phyloP scores from a whole-genome alignment of 2,329 filamentous ascomycete species.

The Trichoderma endophyticum region DNA sequence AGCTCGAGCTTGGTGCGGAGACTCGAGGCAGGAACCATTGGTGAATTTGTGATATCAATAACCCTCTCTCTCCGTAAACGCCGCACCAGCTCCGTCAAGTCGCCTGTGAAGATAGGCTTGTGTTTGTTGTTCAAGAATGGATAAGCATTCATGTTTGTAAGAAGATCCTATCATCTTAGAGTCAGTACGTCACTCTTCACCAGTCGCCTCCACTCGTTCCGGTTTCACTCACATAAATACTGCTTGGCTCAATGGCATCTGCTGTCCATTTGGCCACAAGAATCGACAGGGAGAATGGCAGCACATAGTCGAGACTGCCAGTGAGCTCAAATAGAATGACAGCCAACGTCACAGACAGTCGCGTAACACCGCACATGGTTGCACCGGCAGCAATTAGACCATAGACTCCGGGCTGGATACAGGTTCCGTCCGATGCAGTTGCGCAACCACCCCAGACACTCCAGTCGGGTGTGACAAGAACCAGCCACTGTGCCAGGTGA shows the following conservation, averaged over 20 bases:
- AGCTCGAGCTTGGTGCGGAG: slow-evolving; percentile 78
- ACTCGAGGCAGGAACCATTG: slow-evolving; percentile 71
- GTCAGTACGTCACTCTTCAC: neutral
- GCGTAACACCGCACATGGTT: slow-evolving; percentile 96
- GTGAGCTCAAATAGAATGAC: slow-evolving; percentile 97
- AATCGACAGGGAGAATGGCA: slow-evolving; percentile 90
- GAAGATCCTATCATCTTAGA: slow-evolving; percentile 61
- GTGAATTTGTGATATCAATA: slow-evolving; percentile 84
- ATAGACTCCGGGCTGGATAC: slow-evolving; percentile 95
- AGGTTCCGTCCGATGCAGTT: slow-evolving; percentile 67
- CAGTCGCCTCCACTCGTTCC: slow-evolving; percentile 41
- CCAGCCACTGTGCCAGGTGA: slow-evolving; percentile 78
- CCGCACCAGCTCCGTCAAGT: slow-evolving; percentile 82
- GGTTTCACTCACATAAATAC: slow-evolving; percentile 69
- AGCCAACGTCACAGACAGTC: slow-evolving; percentile 86
- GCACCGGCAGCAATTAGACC: slow-evolving; percentile 91
- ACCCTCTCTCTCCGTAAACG: slow-evolving; percentile 70
- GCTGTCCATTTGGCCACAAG: slow-evolving; percentile 98
- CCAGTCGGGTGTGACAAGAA: slow-evolving; percentile 68
- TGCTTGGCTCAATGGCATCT: slow-evolving; percentile 88
- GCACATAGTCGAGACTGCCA: slow-evolving; percentile 88
- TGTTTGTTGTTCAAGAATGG: slow-evolving; percentile 97
- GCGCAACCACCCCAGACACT: slow-evolving; percentile 73
- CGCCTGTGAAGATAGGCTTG: slow-evolving; percentile 84
- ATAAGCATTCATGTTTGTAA: slow-evolving; percentile 96